These are phyloP conservation scores for Fusarium napiforme DNA, from an alignment of 2,329 filamentous ascomycete genomes.

Conservation along the genomic window DNA sequence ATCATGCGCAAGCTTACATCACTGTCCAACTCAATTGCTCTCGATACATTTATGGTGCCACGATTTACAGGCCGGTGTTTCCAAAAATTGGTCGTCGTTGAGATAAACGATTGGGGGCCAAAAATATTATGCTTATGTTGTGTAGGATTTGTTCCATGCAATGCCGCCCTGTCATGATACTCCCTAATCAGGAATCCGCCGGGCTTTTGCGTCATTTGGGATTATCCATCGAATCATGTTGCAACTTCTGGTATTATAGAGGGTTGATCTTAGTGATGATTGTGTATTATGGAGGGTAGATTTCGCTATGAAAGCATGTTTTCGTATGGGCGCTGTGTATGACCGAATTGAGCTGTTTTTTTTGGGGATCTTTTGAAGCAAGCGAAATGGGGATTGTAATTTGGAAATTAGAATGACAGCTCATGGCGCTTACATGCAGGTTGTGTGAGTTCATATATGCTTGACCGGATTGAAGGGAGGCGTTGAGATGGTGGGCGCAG, in stretches of 20 bases:
- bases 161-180: slow-evolving; percentile 50
- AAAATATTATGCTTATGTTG: slow-evolving; percentile 41
- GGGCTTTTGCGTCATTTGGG: slow-evolving; percentile 46
- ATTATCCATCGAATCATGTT: not conserved
- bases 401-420: not conserved
- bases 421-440: not conserved
- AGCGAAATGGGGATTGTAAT: not conserved
- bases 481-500: not conserved
- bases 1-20: slow-evolving; percentile 68
- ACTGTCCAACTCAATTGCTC: slow-evolving; percentile 1
- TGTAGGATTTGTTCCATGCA: slow-evolving; percentile 74
- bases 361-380: not conserved
- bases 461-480: not conserved
- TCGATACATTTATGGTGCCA: slow-evolving; percentile 10
- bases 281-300: not conserved
- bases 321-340: not conserved
- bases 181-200: slow-evolving; percentile 51
- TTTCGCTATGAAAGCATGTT: not conserved
- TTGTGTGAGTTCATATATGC: not conserved
- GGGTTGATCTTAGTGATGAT: not conserved
- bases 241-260: not conserved
- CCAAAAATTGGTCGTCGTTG: slow-evolving; percentile 33
- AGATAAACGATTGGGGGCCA: not conserved
- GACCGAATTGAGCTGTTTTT: not conserved
- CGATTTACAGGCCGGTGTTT: slow-evolving; percentile 56